These are phyloP conservation scores for Petunia hybrid DNA, from an alignment of 305 asterid species.

Conservation along the genomic window DNA sequence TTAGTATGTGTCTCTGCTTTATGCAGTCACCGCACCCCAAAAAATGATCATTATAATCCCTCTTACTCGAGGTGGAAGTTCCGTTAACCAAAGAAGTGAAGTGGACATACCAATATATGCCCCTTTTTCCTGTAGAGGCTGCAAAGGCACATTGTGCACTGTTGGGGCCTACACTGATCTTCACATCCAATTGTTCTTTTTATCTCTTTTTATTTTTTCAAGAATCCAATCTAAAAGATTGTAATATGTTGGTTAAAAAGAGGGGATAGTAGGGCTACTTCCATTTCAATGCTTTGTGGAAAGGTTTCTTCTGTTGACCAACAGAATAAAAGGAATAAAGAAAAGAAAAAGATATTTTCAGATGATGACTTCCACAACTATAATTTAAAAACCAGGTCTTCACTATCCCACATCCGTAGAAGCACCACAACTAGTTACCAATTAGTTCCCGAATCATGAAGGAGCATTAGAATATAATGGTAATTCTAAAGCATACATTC, in stretches of 20 bases:
- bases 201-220: background rate
- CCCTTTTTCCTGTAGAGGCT: conserved; percentile 8
- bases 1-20: conserved; percentile 10
- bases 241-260: conserved; percentile 1
- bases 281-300: conserved; percentile 15
- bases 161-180: background rate
- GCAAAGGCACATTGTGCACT: conserved; percentile 1
- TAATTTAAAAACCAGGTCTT: conserved; percentile 13
- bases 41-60: conserved; percentile 19
- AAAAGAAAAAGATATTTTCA: background rate
- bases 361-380: background rate
- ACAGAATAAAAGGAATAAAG: background rate
- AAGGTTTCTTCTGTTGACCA: conserved; percentile 21
- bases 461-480: conserved; percentile 22
- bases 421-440: conserved; percentile 11
- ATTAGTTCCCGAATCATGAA: conserved; percentile 12
- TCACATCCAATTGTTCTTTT: background rate
- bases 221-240: background rate
- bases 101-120: background rate
- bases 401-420: conserved; percentile 22
- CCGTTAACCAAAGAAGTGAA: conserved; percentile 4
- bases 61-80: background rate
- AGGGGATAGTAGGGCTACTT: background rate
- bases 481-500: conserved; percentile 3
- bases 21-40: conserved; percentile 7